A percentile compares a stretch with the other conserved stretches of the same genome.
Evolutionary conservation across 1,284 basidiomycete genomes (phyloP).

Genomic region (Xerocomus minutiporus): DNA sequence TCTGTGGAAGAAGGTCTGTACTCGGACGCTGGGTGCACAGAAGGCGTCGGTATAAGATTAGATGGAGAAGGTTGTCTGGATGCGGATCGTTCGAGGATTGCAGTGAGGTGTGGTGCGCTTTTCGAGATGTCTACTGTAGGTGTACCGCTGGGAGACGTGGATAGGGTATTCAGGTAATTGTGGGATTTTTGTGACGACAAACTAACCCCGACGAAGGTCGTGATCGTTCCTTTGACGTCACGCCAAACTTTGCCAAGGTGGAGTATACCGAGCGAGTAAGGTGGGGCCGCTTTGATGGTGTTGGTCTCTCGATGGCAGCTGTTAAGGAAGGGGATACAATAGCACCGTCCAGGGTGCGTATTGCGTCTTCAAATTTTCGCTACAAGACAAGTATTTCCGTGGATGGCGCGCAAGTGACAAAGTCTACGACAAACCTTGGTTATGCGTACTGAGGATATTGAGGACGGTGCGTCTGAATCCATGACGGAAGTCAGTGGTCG

Average conservation of each 20-base stretch:
- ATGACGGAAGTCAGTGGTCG: conserved; percentile 6
- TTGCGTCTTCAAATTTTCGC: conserved; percentile 72
- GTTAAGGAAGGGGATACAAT: conserved; percentile 36
- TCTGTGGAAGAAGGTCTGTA: conserved; percentile 72
- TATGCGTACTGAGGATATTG: conserved; percentile 26
- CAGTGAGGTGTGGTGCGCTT: conserved; percentile 61
- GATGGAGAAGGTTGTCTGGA: conserved; percentile 38
- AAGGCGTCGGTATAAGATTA: conserved; percentile 27
- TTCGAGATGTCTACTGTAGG: conserved; percentile 40
- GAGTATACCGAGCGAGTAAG: conserved; percentile 62
- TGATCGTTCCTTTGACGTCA: conserved; percentile 46
- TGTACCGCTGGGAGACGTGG: conserved; percentile 10
- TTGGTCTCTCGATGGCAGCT: conserved; percentile 34
- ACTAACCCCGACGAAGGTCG: conserved; percentile 36
- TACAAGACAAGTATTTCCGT: conserved; percentile 25
- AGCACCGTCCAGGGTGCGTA: conserved; percentile 59
- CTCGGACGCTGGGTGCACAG: conserved; percentile 45
- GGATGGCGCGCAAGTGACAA: neutral
- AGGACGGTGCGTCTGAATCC: conserved; percentile 14
- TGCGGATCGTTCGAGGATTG: conserved; percentile 61
- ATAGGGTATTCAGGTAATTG: conserved; percentile 11
- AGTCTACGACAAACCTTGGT: conserved; percentile 27
- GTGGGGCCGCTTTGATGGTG: conserved; percentile 50
- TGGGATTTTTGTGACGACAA: neutral
- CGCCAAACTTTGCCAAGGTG: conserved; percentile 70